These are phyloP conservation scores for Pestalotiopsis fici DNA, from an alignment of 2,329 filamentous ascomycete species.

Conservation along the genomic window DNA sequence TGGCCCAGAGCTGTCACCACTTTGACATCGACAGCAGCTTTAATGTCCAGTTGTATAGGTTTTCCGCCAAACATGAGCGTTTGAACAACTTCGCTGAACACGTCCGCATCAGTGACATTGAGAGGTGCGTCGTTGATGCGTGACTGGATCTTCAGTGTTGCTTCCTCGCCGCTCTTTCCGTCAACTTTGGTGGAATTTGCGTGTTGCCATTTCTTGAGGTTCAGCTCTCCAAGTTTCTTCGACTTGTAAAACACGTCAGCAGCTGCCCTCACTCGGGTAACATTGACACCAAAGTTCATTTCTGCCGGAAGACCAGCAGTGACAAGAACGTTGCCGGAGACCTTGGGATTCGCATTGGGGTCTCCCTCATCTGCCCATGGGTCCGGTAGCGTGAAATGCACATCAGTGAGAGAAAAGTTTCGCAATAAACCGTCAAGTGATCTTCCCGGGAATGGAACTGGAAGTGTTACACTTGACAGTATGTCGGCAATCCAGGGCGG, in stretches of 20 bases:
- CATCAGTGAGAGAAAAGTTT: conserved; percentile 83
- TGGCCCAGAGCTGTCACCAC: conserved; percentile 80
- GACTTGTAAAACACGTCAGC: conserved; percentile 80
- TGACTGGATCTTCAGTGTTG: conserved; percentile 73
- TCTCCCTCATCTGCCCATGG: conserved; percentile 75
- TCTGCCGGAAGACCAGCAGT: conserved; percentile 78
- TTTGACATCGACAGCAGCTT: conserved; percentile 74
- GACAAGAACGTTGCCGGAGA: conserved; percentile 83
- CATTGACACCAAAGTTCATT: conserved; percentile 82
- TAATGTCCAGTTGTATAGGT: conserved; percentile 69
- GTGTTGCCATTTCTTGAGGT: conserved; percentile 79
- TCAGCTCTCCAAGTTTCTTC: conserved; percentile 77
- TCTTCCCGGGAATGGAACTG: conserved; percentile 80
- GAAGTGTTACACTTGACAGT: conserved; percentile 78
- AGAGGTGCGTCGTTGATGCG: conserved; percentile 78
- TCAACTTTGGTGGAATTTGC: conserved; percentile 77
- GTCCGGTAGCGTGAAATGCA: conserved; percentile 83
- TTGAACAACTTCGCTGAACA: conserved; percentile 81
- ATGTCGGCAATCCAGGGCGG: conserved; percentile 84
- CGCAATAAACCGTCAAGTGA: conserved; percentile 81
- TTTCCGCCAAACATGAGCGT: conserved; percentile 74
- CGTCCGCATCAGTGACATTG: conserved; percentile 75
- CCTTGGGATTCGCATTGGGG: conserved; percentile 71
- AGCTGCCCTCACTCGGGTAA: conserved; percentile 73
- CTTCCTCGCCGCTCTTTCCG: conserved; percentile 55